Conservation (phyloP, 1,139 yeast genomes). For the Taphrina populina region DNA sequence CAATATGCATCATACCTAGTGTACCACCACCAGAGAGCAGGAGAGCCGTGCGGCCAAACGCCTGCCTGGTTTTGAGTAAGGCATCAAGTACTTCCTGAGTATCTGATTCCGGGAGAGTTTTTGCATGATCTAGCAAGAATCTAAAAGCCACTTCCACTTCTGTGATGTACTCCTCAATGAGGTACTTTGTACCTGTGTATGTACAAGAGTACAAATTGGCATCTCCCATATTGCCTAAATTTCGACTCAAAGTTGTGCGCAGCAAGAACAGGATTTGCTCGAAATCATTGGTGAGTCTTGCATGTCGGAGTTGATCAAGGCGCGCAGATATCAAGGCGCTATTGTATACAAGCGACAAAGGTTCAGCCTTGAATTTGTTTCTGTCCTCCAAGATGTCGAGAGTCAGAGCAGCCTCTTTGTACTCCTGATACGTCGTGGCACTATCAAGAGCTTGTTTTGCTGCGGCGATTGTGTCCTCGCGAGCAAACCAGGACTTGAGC, state of each 20-base stretch:
- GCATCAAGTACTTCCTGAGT: slow-evolving; percentile 70
- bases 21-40: slow-evolving; percentile 95
- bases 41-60: slow-evolving; percentile 89
- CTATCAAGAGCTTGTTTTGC: slow-evolving; percentile 17
- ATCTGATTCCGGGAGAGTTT: slow-evolving; percentile 48
- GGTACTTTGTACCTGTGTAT: slow-evolving; percentile 77
- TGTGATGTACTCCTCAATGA: slow-evolving; percentile 76
- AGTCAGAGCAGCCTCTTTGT: slow-evolving; percentile 13
- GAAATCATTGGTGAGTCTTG: slow-evolving; percentile 60
- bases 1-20: slow-evolving; percentile 88
- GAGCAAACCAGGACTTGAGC: slow-evolving; percentile 3
- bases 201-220: slow-evolving; percentile 72
- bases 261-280: slow-evolving; percentile 66
- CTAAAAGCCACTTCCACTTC: slow-evolving; percentile 71
- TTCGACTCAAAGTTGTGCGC: slow-evolving; percentile 80
- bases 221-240: slow-evolving; percentile 85
- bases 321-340: slow-evolving; percentile 58
- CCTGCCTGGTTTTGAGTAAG: slow-evolving; percentile 81
- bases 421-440: slow-evolving; percentile 25
- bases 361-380: slow-evolving; percentile 68
- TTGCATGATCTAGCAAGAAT: slow-evolving; percentile 46
- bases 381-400: slow-evolving; percentile 26
- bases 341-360: slow-evolving; percentile 67
- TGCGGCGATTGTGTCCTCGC: neutral
- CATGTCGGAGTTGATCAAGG: slow-evolving; percentile 59